Conservation (phyloP, 768 basidiomycete genomes). For the Clitopilus hobsonii region DNA sequence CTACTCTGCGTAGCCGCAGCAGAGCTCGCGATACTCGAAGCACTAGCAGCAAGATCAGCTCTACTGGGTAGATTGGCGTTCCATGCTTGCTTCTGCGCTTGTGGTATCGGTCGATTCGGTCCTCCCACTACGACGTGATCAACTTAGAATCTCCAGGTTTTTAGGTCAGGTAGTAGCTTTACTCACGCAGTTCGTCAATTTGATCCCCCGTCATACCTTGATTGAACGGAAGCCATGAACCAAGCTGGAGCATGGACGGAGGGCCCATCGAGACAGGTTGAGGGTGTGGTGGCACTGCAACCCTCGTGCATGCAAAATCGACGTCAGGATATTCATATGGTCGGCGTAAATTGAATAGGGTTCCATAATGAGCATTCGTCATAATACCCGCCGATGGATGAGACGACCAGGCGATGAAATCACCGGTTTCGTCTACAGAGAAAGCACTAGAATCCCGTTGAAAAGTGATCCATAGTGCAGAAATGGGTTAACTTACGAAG, state of each 20-base stretch:
- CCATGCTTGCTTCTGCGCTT: conserved; percentile 15
- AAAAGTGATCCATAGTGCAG: too few species aligned
- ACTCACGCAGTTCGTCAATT: conserved; percentile 55
- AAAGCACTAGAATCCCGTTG: too few species aligned
- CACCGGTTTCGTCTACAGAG: conserved; percentile 32
- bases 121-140: conserved; percentile 54
- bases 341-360: conserved; percentile 55
- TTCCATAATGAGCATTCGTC: conserved; percentile 42
- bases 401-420: conserved; percentile 44
- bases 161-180: not conserved
- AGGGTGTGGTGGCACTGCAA: conserved; percentile 49
- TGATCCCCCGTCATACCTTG: conserved; percentile 52
- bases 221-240: conserved; percentile 52
- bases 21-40: conserved; percentile 13
- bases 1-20: conserved; percentile 27
- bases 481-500: conserved; percentile 20
- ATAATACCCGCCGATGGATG: conserved; percentile 29
- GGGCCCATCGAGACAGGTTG: conserved; percentile 59
- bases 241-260: conserved; percentile 37
- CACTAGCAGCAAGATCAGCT: conserved; percentile 7
- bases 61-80: conserved; percentile 2
- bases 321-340: conserved; percentile 46
- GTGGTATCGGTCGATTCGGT: conserved; percentile 53
- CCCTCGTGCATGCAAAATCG: conserved; percentile 39
- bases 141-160: not conserved